Evolutionary conservation across 108 stramenopile genomes (phyloP), one percentile per base, ranked within the genome.

Genomic region (Pseudonitzschia delicatissima): DNA sequence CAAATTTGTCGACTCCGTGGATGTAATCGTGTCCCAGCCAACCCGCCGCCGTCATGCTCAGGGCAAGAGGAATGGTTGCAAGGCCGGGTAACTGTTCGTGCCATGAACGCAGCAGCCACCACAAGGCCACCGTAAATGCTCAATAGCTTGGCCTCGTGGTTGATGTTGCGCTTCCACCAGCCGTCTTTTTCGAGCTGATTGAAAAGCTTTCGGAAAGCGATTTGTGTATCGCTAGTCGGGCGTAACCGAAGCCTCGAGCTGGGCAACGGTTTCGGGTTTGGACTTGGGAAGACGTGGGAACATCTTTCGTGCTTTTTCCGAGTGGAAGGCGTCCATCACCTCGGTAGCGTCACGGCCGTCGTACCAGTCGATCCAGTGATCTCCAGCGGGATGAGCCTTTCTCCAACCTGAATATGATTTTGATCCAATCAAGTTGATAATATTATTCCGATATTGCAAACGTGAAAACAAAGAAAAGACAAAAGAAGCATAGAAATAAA

Each of bases 21-120:
- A 93, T 84, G 70, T 92, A 93, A 68, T 96, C 96, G 73, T 96
- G 96, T 13, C 92, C 93, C 36, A 96, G 71, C 93, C 93, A 96
- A 12, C 96, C 96, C 31, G 92, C 87, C 39, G 88, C 87, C 1
- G 92, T 93, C 86, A 93, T 87, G 47, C 84, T 80, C 18, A 96
- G 40, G 4, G 62, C 85, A 26, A 93, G 60, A 26, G 91, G 52
- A 36, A 87, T 35, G 0, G 62, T 78, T 2, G 78, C 72, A 2
- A 93, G 45, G 2, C 77, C 58, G 2, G 87, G 80, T 34, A 76
- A 58, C n/a, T 6, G 82, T 66, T 2, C 79, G 60, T 15, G 83
- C 77, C 0, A 87, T 81, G 2, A 67, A 42, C 3, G 80, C 86
- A 13, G 90, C 88, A 23, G 55, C 82, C 0, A 73, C 68, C 2